Percentiles rank a stretch among this genome's conserved stretches.
Evolutionary conservation across 805 yeast species (phyloP).

Genomic region (Kregervanrija delftensis): DNA sequence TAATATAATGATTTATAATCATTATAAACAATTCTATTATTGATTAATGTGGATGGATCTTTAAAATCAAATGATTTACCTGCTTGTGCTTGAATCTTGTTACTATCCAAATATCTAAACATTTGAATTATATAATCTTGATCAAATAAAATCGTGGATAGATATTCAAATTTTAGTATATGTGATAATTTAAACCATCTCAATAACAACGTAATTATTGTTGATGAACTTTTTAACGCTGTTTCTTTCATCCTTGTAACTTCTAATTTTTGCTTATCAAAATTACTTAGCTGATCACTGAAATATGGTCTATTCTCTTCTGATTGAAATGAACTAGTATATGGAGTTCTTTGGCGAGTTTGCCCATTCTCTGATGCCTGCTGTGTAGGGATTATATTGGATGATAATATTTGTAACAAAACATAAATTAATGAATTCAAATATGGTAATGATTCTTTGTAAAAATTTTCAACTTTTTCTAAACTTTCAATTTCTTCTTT

Average conservation of each 20-base stretch:
- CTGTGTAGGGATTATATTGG: slow-evolving; percentile 30
- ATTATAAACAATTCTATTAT: slow-evolving; percentile 25
- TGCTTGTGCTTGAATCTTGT: slow-evolving; percentile 22
- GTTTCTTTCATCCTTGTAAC: slow-evolving; percentile 55
- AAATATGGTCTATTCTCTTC: slow-evolving; percentile 12
- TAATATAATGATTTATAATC: slow-evolving; percentile 24
- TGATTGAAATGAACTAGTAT: neutral
- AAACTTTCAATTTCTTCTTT: slow-evolving; percentile 35
- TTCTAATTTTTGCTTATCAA: slow-evolving; percentile 40
- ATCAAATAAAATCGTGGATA: slow-evolving; percentile 69
- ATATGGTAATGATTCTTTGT: slow-evolving; percentile 42
- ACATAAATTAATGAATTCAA: slow-evolving; percentile 62
- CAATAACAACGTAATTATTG: slow-evolving; percentile 44
- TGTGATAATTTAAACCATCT: slow-evolving; percentile 81
- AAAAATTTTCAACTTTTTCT: slow-evolving; percentile 54
- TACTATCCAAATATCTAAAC: slow-evolving; percentile 27
- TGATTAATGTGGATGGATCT: slow-evolving; percentile 21
- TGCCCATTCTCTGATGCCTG: slow-evolving; percentile 17
- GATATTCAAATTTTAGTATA: slow-evolving; percentile 68
- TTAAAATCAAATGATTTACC: slow-evolving; percentile 20
- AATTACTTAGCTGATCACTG: slow-evolving; percentile 12
- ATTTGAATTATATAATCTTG: slow-evolving; percentile 43
- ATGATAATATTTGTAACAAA: slow-evolving; percentile 54
- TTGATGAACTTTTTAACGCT: slow-evolving; percentile 51
- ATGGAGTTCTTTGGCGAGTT: slow-evolving; percentile 14